A percentile compares a stretch with the other conserved stretches of the same genome.
These are phyloP conservation scores for Lipomyces starkeyi DNA, from an alignment of 805 yeast genomes.

Conservation along the genomic window DNA sequence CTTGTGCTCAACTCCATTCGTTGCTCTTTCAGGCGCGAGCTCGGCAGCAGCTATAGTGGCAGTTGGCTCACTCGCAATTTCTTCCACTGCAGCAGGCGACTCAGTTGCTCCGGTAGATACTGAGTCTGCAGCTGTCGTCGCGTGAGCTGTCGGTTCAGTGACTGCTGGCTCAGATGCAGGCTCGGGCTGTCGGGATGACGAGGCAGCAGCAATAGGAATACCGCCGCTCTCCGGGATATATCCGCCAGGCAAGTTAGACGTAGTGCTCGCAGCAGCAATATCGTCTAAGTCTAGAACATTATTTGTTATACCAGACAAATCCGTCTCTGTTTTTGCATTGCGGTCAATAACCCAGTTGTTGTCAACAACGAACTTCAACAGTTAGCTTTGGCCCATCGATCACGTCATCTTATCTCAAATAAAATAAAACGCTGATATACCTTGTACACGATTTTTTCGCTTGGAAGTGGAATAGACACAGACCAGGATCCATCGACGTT, in stretches of 20 bases:
- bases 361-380: slow-evolving; percentile 64
- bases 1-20: not conserved
- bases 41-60: slow-evolving; percentile 1
- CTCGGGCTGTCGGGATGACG: not conserved
- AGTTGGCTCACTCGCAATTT: not conserved
- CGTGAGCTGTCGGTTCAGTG: not conserved
- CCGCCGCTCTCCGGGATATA: slow-evolving; percentile 51
- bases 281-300: slow-evolving; percentile 54
- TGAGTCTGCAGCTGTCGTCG: not conserved
- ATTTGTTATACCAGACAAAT: slow-evolving; percentile 59
- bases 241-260: slow-evolving; percentile 31
- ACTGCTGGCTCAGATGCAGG: not conserved
- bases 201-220: slow-evolving; percentile 33
- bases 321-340: slow-evolving; percentile 52
- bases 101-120: not conserved
- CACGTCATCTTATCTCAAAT: not conserved
- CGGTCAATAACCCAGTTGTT: slow-evolving; percentile 63
- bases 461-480: slow-evolving; percentile 60
- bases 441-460: slow-evolving; percentile 54
- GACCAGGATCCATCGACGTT: slow-evolving; percentile 65
- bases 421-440: slow-evolving; percentile 23
- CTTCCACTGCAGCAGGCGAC: slow-evolving; percentile 10
- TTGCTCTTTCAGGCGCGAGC: not conserved
- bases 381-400: not conserved
- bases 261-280: slow-evolving; percentile 38